Evolutionary conservation across 2,329 filamentous ascomycete species (phyloP), one percentile per base, ranked within the genome.

Genomic region (Paracorniculantispora psalliotae): DNA sequence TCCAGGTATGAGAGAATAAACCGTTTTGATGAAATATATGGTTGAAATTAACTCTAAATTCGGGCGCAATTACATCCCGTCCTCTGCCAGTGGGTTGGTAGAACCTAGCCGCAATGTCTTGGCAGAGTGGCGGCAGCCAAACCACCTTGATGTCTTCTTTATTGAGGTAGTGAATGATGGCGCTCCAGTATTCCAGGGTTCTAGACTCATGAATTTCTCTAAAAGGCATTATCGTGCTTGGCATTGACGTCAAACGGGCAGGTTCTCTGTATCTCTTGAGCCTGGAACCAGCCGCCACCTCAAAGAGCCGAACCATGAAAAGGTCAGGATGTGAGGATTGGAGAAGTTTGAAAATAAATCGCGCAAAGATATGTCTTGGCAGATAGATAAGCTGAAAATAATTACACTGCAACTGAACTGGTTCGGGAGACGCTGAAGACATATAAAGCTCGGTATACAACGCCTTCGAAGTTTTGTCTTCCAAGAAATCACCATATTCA

Each of bases 121-220:
- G 54, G 54, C 54, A 57, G 44, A 21, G 30, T 21, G 28, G 54
- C 54, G 33, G 23, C 54, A 48, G 54, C 54, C 54, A 57, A 57
- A 57, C 15, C 43, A 57, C 54, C 54, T 57, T 57, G 54, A 57
- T 57, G 54, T 49, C 54, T 44, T n/a, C 9, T n/a, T 30, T 49
- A 4, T 13, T 33, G 44, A 41, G 33, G 23, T n/a, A 12, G 13
- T 19, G 12, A n/a, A 12, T 15, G 33, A 23, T 10, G 49, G 41
- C 26, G 2, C 30, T 33, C 23, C 28, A 44, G 44, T 39, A n/a
- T 23, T 57, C 35, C 30, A 25, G 15, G 19, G 33, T 39, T 49
- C 54, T 12, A 57, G 54, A 57, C 54, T 43, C 46, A 39, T 3
- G 21, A 21, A 35, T 10, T 7, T 41, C 4, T 30, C 35, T 21